Conservation (phyloP, 2,329 filamentous ascomycete species). For the Proliferodiscus dingleyae region DNA sequence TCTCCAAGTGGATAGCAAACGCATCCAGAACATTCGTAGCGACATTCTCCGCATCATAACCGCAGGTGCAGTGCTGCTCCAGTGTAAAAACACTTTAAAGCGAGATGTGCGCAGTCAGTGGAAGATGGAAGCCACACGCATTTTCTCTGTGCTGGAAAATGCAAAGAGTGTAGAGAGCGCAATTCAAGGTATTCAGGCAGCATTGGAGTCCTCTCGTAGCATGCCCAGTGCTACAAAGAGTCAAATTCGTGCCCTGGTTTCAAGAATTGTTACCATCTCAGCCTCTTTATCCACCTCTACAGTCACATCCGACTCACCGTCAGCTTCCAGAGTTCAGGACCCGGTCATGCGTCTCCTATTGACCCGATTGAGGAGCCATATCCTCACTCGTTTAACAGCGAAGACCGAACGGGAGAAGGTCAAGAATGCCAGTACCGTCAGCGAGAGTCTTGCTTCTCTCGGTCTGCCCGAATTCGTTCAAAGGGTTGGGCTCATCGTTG, state of each 20-base stretch:
- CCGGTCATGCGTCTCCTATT: conserved; percentile 62
- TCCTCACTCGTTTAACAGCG: conserved; percentile 59
- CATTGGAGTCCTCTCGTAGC: conserved; percentile 56
- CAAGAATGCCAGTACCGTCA: conserved; percentile 61
- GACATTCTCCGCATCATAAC: conserved; percentile 64
- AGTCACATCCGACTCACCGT: conserved; percentile 3
- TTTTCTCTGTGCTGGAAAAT: conserved; percentile 63
- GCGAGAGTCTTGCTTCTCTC: conserved; percentile 63
- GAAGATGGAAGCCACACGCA: conserved; percentile 68
- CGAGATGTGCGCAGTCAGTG: conserved; percentile 73
- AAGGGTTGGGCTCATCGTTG: conserved; percentile 63
- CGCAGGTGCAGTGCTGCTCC: conserved; percentile 68
- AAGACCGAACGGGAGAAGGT: conserved; percentile 66
- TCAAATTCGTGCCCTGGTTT: conserved; percentile 54
- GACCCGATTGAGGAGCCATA: conserved; percentile 61
- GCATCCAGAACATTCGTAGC: conserved; percentile 53
- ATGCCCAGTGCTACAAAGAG: conserved; percentile 59
- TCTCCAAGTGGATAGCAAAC: conserved; percentile 61
- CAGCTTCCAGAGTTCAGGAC: conserved; percentile 39
- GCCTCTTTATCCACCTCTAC: conserved; percentile 11
- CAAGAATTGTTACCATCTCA: conserved; percentile 43
- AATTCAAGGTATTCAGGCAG: conserved; percentile 57
- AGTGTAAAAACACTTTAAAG: conserved; percentile 79
- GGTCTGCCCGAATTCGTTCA: conserved; percentile 71
- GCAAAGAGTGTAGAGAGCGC: conserved; percentile 43